These are phyloP conservation scores for Boeremia lycopersici DNA, from an alignment of 2,329 filamentous ascomycete species.

Conservation along the genomic window DNA sequence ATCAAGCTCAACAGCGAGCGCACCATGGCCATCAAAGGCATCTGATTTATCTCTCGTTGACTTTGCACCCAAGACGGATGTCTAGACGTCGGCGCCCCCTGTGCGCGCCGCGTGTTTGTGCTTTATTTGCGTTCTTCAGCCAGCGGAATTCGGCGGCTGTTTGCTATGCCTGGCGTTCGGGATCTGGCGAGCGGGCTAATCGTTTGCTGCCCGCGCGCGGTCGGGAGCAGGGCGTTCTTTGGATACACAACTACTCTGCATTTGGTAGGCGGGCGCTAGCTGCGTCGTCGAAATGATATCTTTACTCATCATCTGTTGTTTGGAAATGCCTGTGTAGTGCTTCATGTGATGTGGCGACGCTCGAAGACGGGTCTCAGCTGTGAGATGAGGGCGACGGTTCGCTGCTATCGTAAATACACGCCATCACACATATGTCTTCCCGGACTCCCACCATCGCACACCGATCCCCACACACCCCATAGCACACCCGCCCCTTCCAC, in stretches of 20 bases:
- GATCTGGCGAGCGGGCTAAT: conserved; percentile 10
- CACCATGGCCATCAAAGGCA: conserved; percentile 90
- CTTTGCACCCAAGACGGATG: conserved; percentile 11
- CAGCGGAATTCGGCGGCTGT: conserved; percentile 11
- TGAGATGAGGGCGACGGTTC: no score
- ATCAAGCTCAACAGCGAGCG: conserved; percentile 90
- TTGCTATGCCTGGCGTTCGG: conserved; percentile 6
- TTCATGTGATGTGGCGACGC: no score
- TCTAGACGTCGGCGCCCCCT: not conserved
- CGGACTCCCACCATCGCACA: no score
- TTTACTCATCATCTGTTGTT: not conserved
- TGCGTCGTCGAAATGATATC: conserved; percentile 5
- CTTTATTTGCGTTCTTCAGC: conserved; percentile 14
- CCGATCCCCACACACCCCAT: no score
- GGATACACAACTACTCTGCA: not conserved
- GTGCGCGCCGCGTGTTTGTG: not conserved
- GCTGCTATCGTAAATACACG: no score
- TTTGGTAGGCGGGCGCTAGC: not conserved
- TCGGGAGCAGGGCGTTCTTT: conserved; percentile 14
- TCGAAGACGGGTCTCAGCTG: no score
- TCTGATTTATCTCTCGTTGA: conserved; percentile 57
- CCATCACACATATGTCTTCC: no score
- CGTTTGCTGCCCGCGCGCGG: not conserved
- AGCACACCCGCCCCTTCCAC: no score
- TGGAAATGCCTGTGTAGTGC: no score